Conservation (phyloP, 2,329 filamentous ascomycete genomes). For the Cryphonectria radicalis region DNA sequence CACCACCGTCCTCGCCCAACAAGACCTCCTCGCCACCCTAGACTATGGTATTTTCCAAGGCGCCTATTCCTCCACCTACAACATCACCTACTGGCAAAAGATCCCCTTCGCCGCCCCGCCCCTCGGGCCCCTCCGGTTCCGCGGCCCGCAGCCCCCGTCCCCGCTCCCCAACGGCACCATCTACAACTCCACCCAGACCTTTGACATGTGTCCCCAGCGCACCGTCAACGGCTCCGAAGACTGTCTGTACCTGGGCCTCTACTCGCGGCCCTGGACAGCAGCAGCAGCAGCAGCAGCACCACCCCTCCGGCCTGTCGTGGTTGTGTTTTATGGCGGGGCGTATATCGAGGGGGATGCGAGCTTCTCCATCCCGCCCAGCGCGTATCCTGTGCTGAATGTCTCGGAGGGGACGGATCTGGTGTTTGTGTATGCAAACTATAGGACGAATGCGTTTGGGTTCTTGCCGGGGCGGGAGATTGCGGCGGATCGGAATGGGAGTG, state of each 20-base stretch:
- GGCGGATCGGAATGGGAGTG: constrained; percentile 43
- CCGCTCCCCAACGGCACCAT: constrained; percentile 48
- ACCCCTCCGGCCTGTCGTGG: constrained; percentile 58
- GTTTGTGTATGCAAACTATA: constrained; percentile 54
- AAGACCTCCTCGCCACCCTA: constrained; percentile 44
- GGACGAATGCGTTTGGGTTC: constrained; percentile 61
- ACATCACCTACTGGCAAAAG: constrained; percentile 63
- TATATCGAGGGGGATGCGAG: constrained; percentile 62
- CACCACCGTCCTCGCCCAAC: constrained; percentile 20
- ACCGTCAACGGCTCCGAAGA: constrained; percentile 62
- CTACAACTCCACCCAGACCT: constrained; percentile 59
- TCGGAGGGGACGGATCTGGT: constrained; percentile 53
- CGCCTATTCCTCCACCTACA: constrained; percentile 54
- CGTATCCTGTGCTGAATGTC: constrained; percentile 62
- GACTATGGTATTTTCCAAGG: constrained; percentile 59
- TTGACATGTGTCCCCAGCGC: constrained; percentile 63
- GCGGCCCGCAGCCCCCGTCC: constrained; percentile 60
- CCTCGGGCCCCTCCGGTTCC: constrained; percentile 60
- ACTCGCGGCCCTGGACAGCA: constrained; percentile 58
- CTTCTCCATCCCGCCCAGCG: constrained; percentile 59
- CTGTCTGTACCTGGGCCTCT: constrained; percentile 64
- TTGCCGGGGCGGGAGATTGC: constrained; percentile 54
- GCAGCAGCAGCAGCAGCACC: constrained; percentile 29
- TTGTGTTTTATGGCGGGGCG: constrained; percentile 65
- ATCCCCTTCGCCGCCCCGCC: constrained; percentile 66